Conservation (phyloP, 805 yeast genomes). For the Candida xyloterini region DNA sequence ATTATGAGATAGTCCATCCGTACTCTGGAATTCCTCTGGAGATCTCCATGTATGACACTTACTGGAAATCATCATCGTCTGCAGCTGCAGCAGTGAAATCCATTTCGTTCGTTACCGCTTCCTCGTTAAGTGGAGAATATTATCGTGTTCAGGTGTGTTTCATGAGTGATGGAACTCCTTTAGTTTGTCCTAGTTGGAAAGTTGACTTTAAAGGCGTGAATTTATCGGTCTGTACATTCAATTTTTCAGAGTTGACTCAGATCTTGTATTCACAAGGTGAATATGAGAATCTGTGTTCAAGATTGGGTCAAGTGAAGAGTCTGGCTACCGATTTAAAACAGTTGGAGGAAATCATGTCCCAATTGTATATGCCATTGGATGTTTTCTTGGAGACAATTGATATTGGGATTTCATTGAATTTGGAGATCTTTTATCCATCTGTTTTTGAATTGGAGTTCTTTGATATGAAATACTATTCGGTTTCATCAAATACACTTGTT, state of each 20-base stretch:
- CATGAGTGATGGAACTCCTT: slow-evolving; percentile 80
- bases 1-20: slow-evolving; percentile 84
- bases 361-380: slow-evolving; percentile 57
- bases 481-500: slow-evolving; percentile 20
- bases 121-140: slow-evolving; percentile 83
- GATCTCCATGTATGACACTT: slow-evolving; percentile 89
- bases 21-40: slow-evolving; percentile 80
- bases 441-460: slow-evolving; percentile 32
- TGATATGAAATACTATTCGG: slow-evolving; percentile 25
- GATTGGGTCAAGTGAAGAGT: slow-evolving; percentile 16
- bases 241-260: slow-evolving; percentile 39
- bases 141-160: slow-evolving; percentile 65
- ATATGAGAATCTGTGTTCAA: slow-evolving; percentile 15
- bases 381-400: slow-evolving; percentile 56
- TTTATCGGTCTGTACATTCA: slow-evolving; percentile 60
- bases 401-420: slow-evolving; percentile 58
- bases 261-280: slow-evolving; percentile 24
- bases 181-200: slow-evolving; percentile 70
- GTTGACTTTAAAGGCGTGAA: slow-evolving; percentile 47
- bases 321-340: slow-evolving; percentile 24
- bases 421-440: slow-evolving; percentile 79
- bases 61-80: slow-evolving; percentile 87
- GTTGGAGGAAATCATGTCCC: slow-evolving; percentile 43
- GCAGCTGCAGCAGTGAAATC: slow-evolving; percentile 28
- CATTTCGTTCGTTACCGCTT: slow-evolving; percentile 82